A percentile compares a stretch with the other conserved stretches of the same genome.
Conservation (phyloP, 768 basidiomycete genomes). For the Termitomyces sp. region DNA sequence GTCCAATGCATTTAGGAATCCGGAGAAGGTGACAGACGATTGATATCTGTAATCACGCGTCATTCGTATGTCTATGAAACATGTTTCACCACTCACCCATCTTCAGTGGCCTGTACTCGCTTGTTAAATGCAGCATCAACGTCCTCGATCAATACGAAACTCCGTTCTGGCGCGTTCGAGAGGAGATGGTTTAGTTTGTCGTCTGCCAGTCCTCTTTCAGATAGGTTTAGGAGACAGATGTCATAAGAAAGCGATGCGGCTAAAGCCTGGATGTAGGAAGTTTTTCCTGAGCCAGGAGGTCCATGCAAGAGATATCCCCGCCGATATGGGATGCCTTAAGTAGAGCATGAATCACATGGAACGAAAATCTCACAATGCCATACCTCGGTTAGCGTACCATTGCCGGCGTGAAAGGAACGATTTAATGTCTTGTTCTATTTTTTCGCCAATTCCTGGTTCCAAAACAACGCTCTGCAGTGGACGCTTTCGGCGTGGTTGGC, state of each 20-base stretch:
- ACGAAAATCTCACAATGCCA: slow-evolving; percentile 14
- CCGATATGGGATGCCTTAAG: slow-evolving; percentile 89
- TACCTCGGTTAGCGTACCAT: slow-evolving; percentile 97
- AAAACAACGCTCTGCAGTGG: slow-evolving; percentile 88
- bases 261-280: slow-evolving; percentile 96
- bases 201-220: slow-evolving; percentile 92
- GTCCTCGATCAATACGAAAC: slow-evolving; percentile 95
- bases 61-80: not conserved
- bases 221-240: slow-evolving; percentile 92
- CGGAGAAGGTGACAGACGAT: slow-evolving; percentile 95
- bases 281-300: slow-evolving; percentile 97
- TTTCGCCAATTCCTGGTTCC: slow-evolving; percentile 74
- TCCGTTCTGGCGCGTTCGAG: slow-evolving; percentile 88
- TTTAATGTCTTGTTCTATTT: slow-evolving; percentile 73
- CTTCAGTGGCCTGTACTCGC: slow-evolving; percentile 83
- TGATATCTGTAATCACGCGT: slow-evolving; percentile 57
- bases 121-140: slow-evolving; percentile 97
- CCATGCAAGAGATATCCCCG: slow-evolving; percentile 94
- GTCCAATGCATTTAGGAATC: slow-evolving; percentile 93
- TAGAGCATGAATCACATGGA: slow-evolving; percentile 3
- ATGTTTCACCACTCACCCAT: slow-evolving; percentile 60
- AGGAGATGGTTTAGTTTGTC: slow-evolving; percentile 94
- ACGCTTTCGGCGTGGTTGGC: slow-evolving; percentile 82
- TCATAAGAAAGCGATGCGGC: slow-evolving; percentile 92
- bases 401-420: slow-evolving; percentile 77